These are phyloP conservation scores for Amyloporia xantha DNA, from an alignment of 768 basidiomycete genomes.

Conservation along the genomic window DNA sequence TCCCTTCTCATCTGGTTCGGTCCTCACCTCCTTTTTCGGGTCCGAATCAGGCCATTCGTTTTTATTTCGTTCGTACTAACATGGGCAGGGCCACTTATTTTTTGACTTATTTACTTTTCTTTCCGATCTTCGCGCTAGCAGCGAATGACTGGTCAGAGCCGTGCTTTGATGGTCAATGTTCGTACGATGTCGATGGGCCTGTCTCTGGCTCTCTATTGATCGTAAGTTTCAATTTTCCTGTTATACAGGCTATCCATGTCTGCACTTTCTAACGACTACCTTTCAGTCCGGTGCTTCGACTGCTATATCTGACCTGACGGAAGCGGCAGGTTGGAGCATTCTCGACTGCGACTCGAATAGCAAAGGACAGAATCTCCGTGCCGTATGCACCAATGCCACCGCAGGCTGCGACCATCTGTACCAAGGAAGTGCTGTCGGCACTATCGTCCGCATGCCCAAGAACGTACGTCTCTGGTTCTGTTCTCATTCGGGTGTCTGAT, in stretches of 20 bases:
- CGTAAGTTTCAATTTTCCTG: slow-evolving; percentile 3
- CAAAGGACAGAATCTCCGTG: slow-evolving; percentile 39
- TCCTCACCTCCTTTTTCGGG: too few relatives aligned
- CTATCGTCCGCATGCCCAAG: slow-evolving; percentile 48
- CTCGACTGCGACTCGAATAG: slow-evolving; percentile 36
- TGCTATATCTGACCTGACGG: slow-evolving; percentile 33
- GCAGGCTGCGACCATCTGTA: slow-evolving; percentile 35
- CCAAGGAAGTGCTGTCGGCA: slow-evolving; percentile 35
- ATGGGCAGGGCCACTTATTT: too few relatives aligned
- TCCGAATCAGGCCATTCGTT: too few relatives aligned
- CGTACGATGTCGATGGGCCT: slow-evolving; percentile 5
- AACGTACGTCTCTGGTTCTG: slow-evolving; percentile 28
- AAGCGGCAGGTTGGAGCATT: slow-evolving; percentile 47
- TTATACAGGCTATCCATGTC: neutral
- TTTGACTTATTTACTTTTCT: too few relatives aligned
- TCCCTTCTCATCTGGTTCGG: too few relatives aligned
- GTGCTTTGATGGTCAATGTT: slow-evolving; percentile 13
- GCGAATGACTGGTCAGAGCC: slow-evolving; percentile 14
- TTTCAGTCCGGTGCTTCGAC: slow-evolving; percentile 12
- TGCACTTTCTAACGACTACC: neutral
- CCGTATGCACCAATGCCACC: slow-evolving; percentile 35
- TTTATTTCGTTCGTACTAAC: too few relatives aligned
- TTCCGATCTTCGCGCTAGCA: too few relatives aligned
- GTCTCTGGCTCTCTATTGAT: slow-evolving; percentile 6
- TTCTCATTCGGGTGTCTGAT: too few relatives aligned